phyloP scores from a whole-genome alignment of 108 stramenopile species.

The Fistulifera pelliculosa region DNA sequence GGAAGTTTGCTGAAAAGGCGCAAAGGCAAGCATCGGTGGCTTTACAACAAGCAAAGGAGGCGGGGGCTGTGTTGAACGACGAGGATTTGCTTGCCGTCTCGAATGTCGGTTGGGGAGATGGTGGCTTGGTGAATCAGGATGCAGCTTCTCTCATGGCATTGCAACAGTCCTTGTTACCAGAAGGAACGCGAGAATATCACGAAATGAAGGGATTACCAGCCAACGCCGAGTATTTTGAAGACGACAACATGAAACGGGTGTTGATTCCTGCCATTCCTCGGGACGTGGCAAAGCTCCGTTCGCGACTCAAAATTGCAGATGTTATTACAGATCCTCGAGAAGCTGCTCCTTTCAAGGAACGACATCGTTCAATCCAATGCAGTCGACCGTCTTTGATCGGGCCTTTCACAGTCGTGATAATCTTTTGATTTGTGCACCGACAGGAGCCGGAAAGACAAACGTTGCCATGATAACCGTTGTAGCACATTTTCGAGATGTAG shows the following conservation, averaged over 20 bases:
- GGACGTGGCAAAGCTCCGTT: slow-evolving; percentile 39
- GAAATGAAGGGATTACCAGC: slow-evolving; percentile 42
- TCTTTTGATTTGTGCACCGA: slow-evolving; percentile 82
- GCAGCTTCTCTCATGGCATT: slow-evolving; percentile 37
- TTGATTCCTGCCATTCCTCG: slow-evolving; percentile 68
- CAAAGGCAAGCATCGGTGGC: slow-evolving; percentile 52
- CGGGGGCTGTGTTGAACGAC: slow-evolving; percentile 66
- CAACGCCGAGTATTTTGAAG: slow-evolving; percentile 62
- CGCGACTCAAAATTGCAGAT: slow-evolving; percentile 44
- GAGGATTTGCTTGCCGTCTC: slow-evolving; percentile 22
- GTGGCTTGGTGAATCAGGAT: slow-evolving; percentile 20
- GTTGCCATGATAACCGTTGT: slow-evolving; percentile 90
- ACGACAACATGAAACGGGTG: slow-evolving; percentile 56
- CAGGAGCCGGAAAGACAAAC: slow-evolving; percentile 81
- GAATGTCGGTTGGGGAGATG: slow-evolving; percentile 16
- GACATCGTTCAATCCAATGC: slow-evolving; percentile 87
- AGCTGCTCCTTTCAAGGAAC: slow-evolving; percentile 61
- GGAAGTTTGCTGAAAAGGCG: slow-evolving; percentile 57
- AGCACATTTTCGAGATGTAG: slow-evolving; percentile 78
- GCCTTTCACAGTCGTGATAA: slow-evolving; percentile 87
- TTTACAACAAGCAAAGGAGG: slow-evolving; percentile 48
- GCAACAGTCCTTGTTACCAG: slow-evolving; percentile 48
- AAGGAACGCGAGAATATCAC: slow-evolving; percentile 54
- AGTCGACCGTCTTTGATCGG: slow-evolving; percentile 86
- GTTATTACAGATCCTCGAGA: slow-evolving; percentile 38